Conservation (phyloP, 768 basidiomycete species). For the Rhodotorula babjevae region DNA sequence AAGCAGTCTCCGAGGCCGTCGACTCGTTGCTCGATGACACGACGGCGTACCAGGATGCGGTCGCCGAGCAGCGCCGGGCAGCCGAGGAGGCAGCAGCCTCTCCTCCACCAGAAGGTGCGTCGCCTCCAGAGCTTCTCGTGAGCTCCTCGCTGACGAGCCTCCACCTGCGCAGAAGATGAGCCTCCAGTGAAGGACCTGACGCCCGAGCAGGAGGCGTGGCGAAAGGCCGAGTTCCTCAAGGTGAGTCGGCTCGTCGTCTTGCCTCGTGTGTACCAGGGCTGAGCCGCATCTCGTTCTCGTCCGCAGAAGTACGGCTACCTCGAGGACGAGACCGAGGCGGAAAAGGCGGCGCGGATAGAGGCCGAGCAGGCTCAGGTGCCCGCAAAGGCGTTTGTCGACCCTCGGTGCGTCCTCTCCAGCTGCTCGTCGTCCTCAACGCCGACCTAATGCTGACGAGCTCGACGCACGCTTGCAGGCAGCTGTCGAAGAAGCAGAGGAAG, state of each 20-base stretch:
- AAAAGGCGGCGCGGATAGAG: background rate
- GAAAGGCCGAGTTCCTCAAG: conserved; percentile 22
- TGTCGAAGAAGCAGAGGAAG: conserved; percentile 36
- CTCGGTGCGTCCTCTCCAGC: background rate
- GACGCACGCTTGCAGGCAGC: background rate
- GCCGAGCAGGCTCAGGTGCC: background rate
- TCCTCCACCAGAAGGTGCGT: background rate
- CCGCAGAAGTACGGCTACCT: conserved; percentile 29
- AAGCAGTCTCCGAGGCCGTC: background rate
- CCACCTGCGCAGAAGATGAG: background rate
- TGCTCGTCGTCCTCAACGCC: too few species aligned
- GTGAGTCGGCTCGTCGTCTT: background rate
- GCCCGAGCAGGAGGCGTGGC: conserved; percentile 22
- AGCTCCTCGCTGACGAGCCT: background rate
- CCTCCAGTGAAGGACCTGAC: conserved; percentile 11
- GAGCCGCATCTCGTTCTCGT: too few species aligned
- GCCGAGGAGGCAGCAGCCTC: conserved; percentile 9
- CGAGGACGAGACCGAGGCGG: conserved; percentile 22
- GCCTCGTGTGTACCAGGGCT: too few species aligned
- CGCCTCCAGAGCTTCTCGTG: background rate
- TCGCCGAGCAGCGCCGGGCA: background rate
- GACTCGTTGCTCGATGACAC: conserved; percentile 20
- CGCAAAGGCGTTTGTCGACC: conserved; percentile 18
- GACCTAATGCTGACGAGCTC: too few species aligned
- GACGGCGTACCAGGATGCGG: conserved; percentile 5